phyloP scores from a whole-genome alignment of 176 grass and related monocot species.

The Ensete glaucum region DNA sequence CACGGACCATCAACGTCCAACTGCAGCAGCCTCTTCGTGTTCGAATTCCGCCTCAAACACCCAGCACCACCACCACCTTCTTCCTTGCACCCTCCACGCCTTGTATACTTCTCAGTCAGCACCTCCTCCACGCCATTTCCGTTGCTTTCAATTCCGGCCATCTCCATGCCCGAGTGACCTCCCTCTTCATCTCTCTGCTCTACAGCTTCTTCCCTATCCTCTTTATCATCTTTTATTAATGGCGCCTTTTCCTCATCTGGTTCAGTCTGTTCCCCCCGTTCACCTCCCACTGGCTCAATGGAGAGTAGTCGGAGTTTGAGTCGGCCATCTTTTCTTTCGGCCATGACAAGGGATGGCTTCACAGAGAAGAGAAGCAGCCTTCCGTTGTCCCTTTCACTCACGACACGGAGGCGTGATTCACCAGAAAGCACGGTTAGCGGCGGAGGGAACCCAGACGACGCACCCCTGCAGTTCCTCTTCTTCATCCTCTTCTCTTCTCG shows the following conservation, averaged over 20 bases:
- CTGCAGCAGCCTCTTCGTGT: neutral
- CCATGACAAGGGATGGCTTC: constrained; percentile 25
- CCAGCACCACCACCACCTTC: constrained; percentile 4
- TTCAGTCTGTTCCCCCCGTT: constrained; percentile 11
- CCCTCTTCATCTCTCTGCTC: neutral
- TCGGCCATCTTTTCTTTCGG: constrained; percentile 56
- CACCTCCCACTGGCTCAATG: constrained; percentile 9
- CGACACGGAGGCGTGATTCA: constrained; percentile 30
- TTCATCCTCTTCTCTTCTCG: constrained; percentile 10
- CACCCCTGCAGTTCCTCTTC: constrained; percentile 3
- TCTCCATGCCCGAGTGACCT: neutral
- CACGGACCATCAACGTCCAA: neutral
- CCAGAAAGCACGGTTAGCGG: constrained; percentile 47
- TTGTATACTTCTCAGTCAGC: constrained; percentile 14
- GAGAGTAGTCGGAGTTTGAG: constrained; percentile 35
- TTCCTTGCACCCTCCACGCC: constrained; percentile 31
- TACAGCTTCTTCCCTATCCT: neutral
- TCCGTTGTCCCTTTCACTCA: constrained; percentile 48
- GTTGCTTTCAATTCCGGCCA: neutral
- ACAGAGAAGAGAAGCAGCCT: constrained; percentile 48
- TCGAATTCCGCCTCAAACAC: neutral
- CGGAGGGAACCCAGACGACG: constrained; percentile 30
- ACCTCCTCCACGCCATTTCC: constrained; percentile 4
- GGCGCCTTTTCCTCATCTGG: neutral
- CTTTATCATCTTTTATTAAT: neutral